Evolutionary conservation across 2,329 filamentous ascomycete genomes (phyloP).

Genomic region (Cladosporium velox): DNA sequence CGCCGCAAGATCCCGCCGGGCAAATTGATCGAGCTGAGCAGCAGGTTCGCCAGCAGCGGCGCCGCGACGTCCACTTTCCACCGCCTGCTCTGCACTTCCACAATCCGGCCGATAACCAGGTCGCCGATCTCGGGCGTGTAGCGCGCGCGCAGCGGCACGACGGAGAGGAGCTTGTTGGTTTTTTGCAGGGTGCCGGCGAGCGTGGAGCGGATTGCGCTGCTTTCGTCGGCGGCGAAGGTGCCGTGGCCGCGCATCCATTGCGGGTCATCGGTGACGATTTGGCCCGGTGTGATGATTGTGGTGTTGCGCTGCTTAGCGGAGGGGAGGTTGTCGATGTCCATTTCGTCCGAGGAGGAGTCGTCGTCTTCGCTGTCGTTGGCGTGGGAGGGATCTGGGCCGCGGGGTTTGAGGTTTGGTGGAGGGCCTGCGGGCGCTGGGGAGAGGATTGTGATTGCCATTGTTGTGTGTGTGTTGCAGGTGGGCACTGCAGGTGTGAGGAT

Average conservation of each 20-base stretch:
- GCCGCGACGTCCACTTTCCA: slow-evolving; percentile 96
- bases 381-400: slow-evolving; percentile 35
- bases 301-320: slow-evolving; percentile 38
- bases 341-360: slow-evolving; percentile 28
- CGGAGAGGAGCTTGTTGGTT: slow-evolving; percentile 95
- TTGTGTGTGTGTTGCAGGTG: slow-evolving; percentile 17
- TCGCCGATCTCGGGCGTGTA: slow-evolving; percentile 97
- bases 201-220: slow-evolving; percentile 77
- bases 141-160: slow-evolving; percentile 84
- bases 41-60: slow-evolving; percentile 79
- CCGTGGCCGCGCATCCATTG: slow-evolving; percentile 99
- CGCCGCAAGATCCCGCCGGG: slow-evolving; percentile 90
- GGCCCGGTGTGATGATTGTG: slow-evolving; percentile 81
- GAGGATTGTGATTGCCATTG: slow-evolving; percentile 62
- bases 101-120: slow-evolving; percentile 87
- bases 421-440: slow-evolving; percentile 49
- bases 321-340: slow-evolving; percentile 53
- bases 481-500: neutral
- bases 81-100: slow-evolving; percentile 87
- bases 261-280: slow-evolving; percentile 83
- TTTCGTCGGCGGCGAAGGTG: slow-evolving; percentile 69
- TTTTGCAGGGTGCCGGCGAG: slow-evolving; percentile 87
- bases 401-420: slow-evolving; percentile 27
- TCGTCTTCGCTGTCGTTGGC: slow-evolving; percentile 38
- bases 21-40: slow-evolving; percentile 87